These are phyloP conservation scores for Colletotrichum tropicale DNA, from an alignment of 2,329 filamentous ascomycete species.

Conservation along the genomic window DNA sequence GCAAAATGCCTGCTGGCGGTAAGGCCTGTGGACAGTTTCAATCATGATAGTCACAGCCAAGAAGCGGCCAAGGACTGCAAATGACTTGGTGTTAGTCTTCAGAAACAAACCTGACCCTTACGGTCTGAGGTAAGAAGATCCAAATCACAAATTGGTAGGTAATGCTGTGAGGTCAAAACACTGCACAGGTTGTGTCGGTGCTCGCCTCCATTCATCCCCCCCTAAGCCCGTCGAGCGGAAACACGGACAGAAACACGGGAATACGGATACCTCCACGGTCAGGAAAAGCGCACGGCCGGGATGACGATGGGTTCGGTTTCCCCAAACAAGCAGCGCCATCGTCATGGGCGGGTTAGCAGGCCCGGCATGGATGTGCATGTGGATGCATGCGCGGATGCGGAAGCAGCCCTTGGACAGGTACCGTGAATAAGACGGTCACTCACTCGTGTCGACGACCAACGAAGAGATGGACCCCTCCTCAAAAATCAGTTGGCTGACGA, in stretches of 20 bases:
- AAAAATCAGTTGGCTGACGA: neutral
- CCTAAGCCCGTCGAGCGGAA: neutral
- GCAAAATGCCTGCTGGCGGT: neutral
- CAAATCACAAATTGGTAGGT: neutral
- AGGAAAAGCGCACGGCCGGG: neutral
- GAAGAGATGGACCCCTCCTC: neutral
- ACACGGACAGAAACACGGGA: constrained; percentile 3
- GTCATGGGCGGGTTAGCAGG: neutral
- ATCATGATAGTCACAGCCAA: neutral
- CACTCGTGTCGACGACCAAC: neutral
- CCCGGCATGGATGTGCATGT: neutral
- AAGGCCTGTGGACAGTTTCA: neutral
- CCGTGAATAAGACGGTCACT: neutral
- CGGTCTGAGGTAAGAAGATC: constrained; percentile 13
- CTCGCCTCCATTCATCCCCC: neutral
- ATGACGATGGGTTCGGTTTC: neutral
- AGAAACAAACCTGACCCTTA: neutral
- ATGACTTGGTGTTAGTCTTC: neutral
- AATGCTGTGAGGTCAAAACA: neutral
- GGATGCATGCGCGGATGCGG: neutral
- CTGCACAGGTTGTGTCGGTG: neutral
- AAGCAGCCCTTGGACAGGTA: neutral
- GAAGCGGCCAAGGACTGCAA: neutral
- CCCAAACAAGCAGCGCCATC: constrained; percentile 11
- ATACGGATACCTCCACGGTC: constrained; percentile 2